Base-by-base conservation (phyloP, 2,329 filamentous ascomycete species). In the Arthrobotrys musiformis region DNA sequence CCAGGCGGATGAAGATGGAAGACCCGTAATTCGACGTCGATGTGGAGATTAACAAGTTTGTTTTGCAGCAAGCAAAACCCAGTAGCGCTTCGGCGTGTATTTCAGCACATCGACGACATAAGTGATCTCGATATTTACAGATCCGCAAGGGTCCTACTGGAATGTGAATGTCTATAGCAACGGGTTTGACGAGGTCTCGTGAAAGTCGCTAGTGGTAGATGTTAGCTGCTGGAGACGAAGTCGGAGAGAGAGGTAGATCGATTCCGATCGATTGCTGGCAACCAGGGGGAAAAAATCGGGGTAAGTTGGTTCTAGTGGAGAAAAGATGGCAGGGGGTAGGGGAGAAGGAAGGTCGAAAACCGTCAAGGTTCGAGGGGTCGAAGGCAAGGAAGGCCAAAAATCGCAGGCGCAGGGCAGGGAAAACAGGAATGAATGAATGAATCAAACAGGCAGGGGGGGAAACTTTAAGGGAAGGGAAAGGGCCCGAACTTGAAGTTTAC, bases 21-120 rank as follows among this genome's bases (percentile, higher is more conserved):
- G 61, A 63, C 46, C 46, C 46, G 70, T 75, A 56, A 56, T 75
- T 50, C 58, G 63, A 24, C 52, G 63, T 44, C 33, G 64, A 70
- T 70, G 72, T 76, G 72, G 64, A 76, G 63, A 69, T 62, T 60
- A 37, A 22, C n/a, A n/a, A 58, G 13, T 40, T 58, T 33, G 33
- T 58, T 58, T 11, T 9, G 40, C 40, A 40, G 54, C 54, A 58
- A 19, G 54, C 54, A 58, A 56, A 22, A 17, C 35, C 50, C 50
- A 54, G 42, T 33, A 42, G 44, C 33, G 37, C 50, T 60, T 60
- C 52, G 42, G 58, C 58, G 58, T 44, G 37, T 46, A 33, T 13
- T 19, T 69, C 64, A 70, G 33, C 15, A 33, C 56, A 61, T 46
- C 68, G 68, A 46, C 58, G 58, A 62, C 46, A 72, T 72, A 58